Conservation (phyloP, 768 basidiomycete species). For the Leucocoprinus sp. region DNA sequence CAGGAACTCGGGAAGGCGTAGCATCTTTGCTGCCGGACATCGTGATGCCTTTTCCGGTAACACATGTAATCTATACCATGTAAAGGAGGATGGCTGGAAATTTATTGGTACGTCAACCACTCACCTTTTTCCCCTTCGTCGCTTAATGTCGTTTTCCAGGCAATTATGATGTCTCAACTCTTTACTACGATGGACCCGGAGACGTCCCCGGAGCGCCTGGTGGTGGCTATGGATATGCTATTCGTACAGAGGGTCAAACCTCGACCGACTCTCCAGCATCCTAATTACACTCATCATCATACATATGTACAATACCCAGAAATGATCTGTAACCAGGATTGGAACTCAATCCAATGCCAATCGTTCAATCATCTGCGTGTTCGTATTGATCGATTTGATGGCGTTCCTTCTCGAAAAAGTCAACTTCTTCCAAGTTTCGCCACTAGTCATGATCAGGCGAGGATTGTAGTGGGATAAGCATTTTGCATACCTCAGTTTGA, state of each 20-base stretch:
- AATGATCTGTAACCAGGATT: background rate
- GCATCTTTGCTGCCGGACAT: constrained; percentile 95
- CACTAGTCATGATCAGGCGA: constrained; percentile 22
- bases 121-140: background rate
- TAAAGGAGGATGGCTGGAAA: constrained; percentile 91
- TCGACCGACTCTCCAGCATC: constrained; percentile 42
- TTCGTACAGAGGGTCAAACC: constrained; percentile 52
- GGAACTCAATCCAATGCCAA: background rate
- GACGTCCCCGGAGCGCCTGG: constrained; percentile 52
- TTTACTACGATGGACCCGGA: constrained; percentile 88
- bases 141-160: constrained; percentile 33
- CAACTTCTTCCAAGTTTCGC: constrained; percentile 28
- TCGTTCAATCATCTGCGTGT: constrained; percentile 11
- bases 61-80: constrained; percentile 91
- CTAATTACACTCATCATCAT: constrained; percentile 16
- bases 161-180: constrained; percentile 83
- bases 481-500: constrained; percentile 27
- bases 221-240: constrained; percentile 75
- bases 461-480: background rate
- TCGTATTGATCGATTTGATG: constrained; percentile 37
- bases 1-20: constrained; percentile 88
- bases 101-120: constrained; percentile 73
- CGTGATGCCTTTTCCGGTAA: constrained; percentile 96
- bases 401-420: constrained; percentile 40
- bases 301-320: constrained; percentile 14